A percentile compares a stretch with the other conserved stretches of the same genome.
phyloP scores from a whole-genome alignment of 192 early-diverging fungal species.

The Phlyctochytrium planicorne region DNA sequence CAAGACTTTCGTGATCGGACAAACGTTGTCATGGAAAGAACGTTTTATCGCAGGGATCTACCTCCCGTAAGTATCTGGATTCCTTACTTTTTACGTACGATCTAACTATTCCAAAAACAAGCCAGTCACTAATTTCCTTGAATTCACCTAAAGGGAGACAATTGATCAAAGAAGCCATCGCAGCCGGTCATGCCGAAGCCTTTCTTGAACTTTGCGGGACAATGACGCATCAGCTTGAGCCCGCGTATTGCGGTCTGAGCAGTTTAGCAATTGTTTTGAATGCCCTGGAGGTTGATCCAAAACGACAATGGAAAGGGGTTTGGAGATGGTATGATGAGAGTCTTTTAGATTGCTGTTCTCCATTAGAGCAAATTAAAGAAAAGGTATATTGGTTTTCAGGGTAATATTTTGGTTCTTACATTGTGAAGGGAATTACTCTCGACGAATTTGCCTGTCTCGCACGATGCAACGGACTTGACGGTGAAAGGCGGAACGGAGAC shows the following conservation, averaged over 20 bases:
- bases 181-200: slow-evolving; percentile 74
- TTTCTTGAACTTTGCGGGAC: slow-evolving; percentile 86
- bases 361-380: slow-evolving; percentile 68
- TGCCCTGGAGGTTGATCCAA: slow-evolving; percentile 86
- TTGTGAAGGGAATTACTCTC: slow-evolving; percentile 73
- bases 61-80: no score
- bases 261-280: slow-evolving; percentile 84
- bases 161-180: slow-evolving; percentile 79
- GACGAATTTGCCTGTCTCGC: slow-evolving; percentile 88
- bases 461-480: slow-evolving; percentile 76
- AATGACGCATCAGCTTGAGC: slow-evolving; percentile 89
- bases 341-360: slow-evolving; percentile 50
- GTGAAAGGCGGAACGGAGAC: slow-evolving; percentile 51
- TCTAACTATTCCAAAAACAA: no score
- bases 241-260: slow-evolving; percentile 83
- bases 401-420: no score
- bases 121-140: slow-evolving; percentile 70
- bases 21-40: no score
- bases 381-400: no score
- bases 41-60: no score
- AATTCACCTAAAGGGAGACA: slow-evolving; percentile 73
- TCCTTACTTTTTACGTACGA: no score
- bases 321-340: slow-evolving; percentile 81
- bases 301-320: slow-evolving; percentile 86
- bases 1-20: no score